Evolutionary conservation across 139 green algal genomes (phyloP).

Genomic region (Edaphochlamys debaryana): DNA sequence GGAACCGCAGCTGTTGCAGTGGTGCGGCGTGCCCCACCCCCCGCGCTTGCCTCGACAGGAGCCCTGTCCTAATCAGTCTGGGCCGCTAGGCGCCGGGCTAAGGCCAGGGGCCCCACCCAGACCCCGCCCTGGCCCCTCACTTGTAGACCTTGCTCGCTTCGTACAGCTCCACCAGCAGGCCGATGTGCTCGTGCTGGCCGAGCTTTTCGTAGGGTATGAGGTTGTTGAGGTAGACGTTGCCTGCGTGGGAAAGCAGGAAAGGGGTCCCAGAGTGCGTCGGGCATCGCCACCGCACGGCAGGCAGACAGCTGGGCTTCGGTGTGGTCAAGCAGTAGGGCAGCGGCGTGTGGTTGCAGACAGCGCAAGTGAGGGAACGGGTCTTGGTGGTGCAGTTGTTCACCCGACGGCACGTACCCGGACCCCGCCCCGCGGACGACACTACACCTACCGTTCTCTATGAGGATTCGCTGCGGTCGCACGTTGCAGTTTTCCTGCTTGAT

Average conservation of each 20-base stretch:
- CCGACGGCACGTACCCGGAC: too few relatives aligned
- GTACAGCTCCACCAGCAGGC: constrained; percentile 36
- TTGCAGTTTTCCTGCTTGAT: not conserved
- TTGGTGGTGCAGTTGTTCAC: not conserved
- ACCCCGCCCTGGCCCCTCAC: too few relatives aligned
- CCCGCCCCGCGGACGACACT: too few relatives aligned
- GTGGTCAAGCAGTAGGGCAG: too few relatives aligned
- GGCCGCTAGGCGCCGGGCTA: too few relatives aligned
- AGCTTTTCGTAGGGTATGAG: constrained; percentile 4
- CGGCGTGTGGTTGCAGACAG: not conserved
- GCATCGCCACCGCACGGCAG: too few relatives aligned
- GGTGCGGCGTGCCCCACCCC: too few relatives aligned
- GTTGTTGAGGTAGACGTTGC: constrained; percentile 29
- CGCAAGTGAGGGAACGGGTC: not conserved
- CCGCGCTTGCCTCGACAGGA: too few relatives aligned
- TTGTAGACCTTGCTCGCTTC: constrained; percentile 36
- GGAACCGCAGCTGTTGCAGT: too few relatives aligned
- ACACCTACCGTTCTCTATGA: not conserved
- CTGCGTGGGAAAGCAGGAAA: not conserved
- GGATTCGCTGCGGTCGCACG: not conserved
- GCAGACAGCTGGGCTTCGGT: too few relatives aligned
- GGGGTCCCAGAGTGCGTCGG: not conserved
- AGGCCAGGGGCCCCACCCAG: too few relatives aligned
- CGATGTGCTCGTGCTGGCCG: constrained; percentile 30
- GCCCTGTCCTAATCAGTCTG: too few relatives aligned